Conservation (phyloP, 352 stramenopile species). For the Thalassiosira ordinaria region DNA sequence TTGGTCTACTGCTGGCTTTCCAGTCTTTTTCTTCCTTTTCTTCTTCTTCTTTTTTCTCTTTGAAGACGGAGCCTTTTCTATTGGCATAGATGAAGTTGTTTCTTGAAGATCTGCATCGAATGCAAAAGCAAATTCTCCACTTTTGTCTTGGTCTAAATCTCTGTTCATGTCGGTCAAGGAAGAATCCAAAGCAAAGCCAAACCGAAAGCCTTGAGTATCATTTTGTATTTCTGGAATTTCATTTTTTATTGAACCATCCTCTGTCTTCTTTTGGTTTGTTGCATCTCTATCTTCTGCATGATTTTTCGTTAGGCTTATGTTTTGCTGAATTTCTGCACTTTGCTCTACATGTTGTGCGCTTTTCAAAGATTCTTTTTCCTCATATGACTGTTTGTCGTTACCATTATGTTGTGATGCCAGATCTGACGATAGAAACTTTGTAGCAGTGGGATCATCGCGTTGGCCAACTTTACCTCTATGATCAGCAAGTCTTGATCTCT, state of each 20-base stretch:
- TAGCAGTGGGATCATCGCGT: too few relatives aligned
- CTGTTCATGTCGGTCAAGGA: not conserved
- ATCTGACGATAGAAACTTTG: too few relatives aligned
- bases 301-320: too few relatives aligned
- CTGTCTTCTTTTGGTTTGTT: not conserved
- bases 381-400: not conserved
- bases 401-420: too few relatives aligned
- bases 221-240: too few relatives aligned
- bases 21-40: not conserved
- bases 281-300: not conserved
- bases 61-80: not conserved
- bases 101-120: not conserved
- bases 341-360: too few relatives aligned
- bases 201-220: constrained; percentile 2
- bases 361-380: too few relatives aligned
- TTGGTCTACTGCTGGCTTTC: not conserved
- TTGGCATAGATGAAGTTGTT: not conserved
- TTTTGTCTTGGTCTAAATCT: not conserved
- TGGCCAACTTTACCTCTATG: not conserved
- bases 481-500: not conserved
- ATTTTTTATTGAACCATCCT: not conserved
- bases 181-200: not conserved
- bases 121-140: not conserved
- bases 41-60: constrained; percentile 6
- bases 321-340: too few relatives aligned